phyloP scores from a whole-genome alignment of 495 filamentous ascomycete species.

The Aspergillus campestris region DNA sequence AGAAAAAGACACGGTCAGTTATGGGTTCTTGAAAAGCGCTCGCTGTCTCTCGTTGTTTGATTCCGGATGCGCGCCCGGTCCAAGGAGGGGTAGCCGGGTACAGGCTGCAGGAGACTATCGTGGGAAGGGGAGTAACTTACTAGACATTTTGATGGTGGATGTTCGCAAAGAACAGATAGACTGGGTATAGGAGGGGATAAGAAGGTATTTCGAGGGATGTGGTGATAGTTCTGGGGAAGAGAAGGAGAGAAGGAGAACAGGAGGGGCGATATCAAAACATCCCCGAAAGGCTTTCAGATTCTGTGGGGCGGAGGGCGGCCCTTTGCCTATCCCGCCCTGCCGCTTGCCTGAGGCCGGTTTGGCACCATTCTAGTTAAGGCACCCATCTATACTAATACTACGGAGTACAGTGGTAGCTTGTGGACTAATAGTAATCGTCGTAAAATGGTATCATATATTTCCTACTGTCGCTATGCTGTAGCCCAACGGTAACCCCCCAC shows the following conservation, averaged over 20 bases:
- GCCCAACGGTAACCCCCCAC: not conserved
- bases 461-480: not conserved
- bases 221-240: not conserved
- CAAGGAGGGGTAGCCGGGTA: conserved; percentile 15
- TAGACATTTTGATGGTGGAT: conserved; percentile 30
- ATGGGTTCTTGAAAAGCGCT: not conserved
- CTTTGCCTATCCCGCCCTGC: too few species aligned
- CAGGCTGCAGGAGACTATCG: too few species aligned
- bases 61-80: too few species aligned
- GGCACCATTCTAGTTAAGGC: not conserved
- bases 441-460: too few species aligned
- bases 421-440: too few species aligned
- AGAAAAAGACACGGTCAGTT: conserved; percentile 12
- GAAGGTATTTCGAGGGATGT: not conserved
- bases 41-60: not conserved
- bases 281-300: conserved; percentile 1
- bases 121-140: conserved; percentile 16
- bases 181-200: not conserved
- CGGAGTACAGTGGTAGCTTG: too few species aligned
- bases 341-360: not conserved
- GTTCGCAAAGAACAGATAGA: not conserved
- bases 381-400: not conserved
- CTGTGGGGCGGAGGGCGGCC: not conserved
- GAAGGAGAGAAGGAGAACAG: not conserved
- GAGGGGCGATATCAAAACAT: conserved; percentile 2